A percentile compares a stretch with the other conserved stretches of the same genome.
phyloP scores from a whole-genome alignment of 2,329 filamentous ascomycete genomes.

The Hypoxylon sp. region DNA sequence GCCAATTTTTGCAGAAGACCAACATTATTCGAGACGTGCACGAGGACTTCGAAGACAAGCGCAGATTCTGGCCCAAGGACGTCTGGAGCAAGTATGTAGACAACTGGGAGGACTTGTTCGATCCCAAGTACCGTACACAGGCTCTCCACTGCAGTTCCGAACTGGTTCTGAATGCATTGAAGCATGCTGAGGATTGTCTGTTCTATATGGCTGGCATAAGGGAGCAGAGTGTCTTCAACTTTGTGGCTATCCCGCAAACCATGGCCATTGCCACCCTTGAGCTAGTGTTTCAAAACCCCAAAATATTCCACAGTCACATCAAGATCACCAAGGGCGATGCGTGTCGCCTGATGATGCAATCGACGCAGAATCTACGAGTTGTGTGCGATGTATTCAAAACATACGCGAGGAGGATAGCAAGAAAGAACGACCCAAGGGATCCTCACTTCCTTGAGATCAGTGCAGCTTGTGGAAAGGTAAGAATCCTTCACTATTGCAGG shows the following conservation, averaged over 20 bases:
- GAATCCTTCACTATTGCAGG: slow-evolving; percentile 19
- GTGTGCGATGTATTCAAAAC: slow-evolving; percentile 83
- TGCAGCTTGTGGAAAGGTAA: slow-evolving; percentile 84
- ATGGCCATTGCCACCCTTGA: slow-evolving; percentile 98
- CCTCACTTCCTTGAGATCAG: slow-evolving; percentile 94
- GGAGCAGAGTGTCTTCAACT: slow-evolving; percentile 99
- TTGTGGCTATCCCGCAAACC: slow-evolving; percentile 92
- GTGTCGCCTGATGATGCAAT: slow-evolving; percentile 89
- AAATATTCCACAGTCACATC: slow-evolving; percentile 84
- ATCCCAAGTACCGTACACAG: slow-evolving; percentile 77
- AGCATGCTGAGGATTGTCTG: slow-evolving; percentile 90
- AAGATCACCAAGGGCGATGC: slow-evolving; percentile 98
- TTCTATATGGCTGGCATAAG: slow-evolving; percentile 95
- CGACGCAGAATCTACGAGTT: slow-evolving; percentile 85
- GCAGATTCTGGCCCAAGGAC: slow-evolving; percentile 94
- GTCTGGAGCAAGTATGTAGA: slow-evolving; percentile 97
- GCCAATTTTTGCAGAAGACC: slow-evolving; percentile 95
- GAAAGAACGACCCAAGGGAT: slow-evolving; percentile 93
- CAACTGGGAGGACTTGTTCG: slow-evolving; percentile 88
- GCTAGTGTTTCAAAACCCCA: slow-evolving; percentile 88
- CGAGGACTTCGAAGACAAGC: slow-evolving; percentile 87
- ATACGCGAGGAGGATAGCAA: slow-evolving; percentile 83
- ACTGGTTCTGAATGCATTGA: slow-evolving; percentile 90
- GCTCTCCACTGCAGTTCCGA: slow-evolving; percentile 89
- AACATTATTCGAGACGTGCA: slow-evolving; percentile 97